Evolutionary conservation across 768 basidiomycete species (phyloP).

Genomic region (Termitomyces sp.): DNA sequence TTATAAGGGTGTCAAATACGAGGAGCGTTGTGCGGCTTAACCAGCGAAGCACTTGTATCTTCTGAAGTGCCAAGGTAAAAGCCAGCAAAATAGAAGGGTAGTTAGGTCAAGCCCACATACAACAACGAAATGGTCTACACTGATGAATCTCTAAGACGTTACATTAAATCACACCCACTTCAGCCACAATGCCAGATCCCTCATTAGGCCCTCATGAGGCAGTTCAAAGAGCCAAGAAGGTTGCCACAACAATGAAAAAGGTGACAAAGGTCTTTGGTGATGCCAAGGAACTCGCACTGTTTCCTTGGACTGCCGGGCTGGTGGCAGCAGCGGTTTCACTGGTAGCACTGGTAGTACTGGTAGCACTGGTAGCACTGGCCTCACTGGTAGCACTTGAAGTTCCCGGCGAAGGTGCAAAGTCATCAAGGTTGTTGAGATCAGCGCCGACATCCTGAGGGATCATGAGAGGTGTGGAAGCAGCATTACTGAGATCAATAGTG

Average conservation of each 20-base stretch:
- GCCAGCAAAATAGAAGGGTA: constrained; percentile 18
- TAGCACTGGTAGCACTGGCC: constrained; percentile 5
- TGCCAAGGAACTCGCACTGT: constrained; percentile 41
- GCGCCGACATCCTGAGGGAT: constrained; percentile 54
- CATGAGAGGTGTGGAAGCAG: constrained; percentile 44
- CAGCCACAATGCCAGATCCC: constrained; percentile 9
- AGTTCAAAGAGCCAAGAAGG: constrained; percentile 45
- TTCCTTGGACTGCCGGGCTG: constrained; percentile 30
- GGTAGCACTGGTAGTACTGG: constrained; percentile 14
- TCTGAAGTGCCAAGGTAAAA: constrained; percentile 14
- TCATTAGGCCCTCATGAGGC: constrained; percentile 2
- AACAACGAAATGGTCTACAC: constrained; percentile 21
- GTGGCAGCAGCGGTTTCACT: constrained; percentile 18
- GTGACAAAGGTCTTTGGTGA: constrained; percentile 48
- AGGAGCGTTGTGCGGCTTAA: constrained; percentile 4
- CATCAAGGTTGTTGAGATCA: constrained; percentile 31
- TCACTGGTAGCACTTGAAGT: constrained; percentile 12
- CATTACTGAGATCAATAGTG: constrained; percentile 40
- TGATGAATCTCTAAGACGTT: constrained; percentile 23
- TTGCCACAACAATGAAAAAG: constrained; percentile 38
- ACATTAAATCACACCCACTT: constrained; percentile 14
- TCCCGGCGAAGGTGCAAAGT: constrained; percentile 17
- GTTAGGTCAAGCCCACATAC: constrained; percentile 13
- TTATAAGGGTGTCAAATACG: constrained; percentile 3
- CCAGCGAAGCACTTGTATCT: constrained; percentile 2